phyloP scores from a whole-genome alignment of 345 rosid species.

The Brassica nigra region DNA sequence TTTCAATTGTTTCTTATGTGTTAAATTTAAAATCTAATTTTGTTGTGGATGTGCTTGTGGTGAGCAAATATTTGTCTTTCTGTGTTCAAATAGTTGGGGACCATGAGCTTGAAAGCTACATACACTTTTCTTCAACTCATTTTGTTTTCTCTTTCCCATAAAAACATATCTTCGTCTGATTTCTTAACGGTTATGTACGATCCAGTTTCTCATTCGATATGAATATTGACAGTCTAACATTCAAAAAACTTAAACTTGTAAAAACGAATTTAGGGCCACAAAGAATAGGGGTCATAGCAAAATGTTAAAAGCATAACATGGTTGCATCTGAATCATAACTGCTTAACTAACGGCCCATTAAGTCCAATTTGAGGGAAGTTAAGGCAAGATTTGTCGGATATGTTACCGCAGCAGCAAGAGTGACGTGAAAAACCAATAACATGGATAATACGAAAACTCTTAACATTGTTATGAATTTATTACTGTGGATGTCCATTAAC shows the following conservation, averaged over 20 bases:
- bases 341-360: no score
- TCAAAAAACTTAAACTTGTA: background rate
- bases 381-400: no score
- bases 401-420: no score
- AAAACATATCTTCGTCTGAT: constrained; percentile 5
- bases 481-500: no score
- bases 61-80: constrained; percentile 30
- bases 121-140: background rate
- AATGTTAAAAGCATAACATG: no score
- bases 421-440: no score
- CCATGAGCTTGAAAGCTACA: constrained; percentile 31
- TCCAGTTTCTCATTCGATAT: background rate
- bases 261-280: no score
- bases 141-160: background rate
- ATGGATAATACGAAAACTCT: no score
- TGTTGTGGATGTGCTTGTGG: constrained; percentile 33
- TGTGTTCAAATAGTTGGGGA: constrained; percentile 36
- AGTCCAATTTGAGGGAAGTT: no score
- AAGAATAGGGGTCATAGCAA: no score
- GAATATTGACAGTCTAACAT: background rate
- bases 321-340: no score
- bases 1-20: background rate
- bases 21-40: constrained; percentile 16
- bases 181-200: constrained; percentile 11
- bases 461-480: no score